A percentile compares a stretch with the other conserved stretches of the same genome.
phyloP scores from a whole-genome alignment of 768 basidiomycete genomes.

The Hortiboletus campestris region DNA sequence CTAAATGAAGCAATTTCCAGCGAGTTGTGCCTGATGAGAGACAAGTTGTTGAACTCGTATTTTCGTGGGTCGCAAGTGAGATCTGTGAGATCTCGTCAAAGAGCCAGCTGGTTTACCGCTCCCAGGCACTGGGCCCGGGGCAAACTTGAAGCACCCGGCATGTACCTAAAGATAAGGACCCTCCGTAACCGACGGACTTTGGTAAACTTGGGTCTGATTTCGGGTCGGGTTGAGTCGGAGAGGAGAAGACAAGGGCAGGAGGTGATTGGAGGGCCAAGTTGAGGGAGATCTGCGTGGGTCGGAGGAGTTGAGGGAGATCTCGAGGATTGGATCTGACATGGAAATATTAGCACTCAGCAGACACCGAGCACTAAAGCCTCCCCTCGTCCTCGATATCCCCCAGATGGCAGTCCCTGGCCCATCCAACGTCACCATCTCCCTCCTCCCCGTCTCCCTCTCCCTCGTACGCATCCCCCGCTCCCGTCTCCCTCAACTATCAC shows the following conservation, averaged over 20 bases:
- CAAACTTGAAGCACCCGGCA: background rate
- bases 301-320: too few species aligned
- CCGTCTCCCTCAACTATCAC: constrained; percentile 56
- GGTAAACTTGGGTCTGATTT: background rate
- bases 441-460: constrained; percentile 68
- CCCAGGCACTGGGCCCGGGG: too few species aligned
- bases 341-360: constrained; percentile 13
- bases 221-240: background rate
- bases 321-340: constrained; percentile 8
- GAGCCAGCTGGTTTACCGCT: too few species aligned
- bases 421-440: constrained; percentile 56
- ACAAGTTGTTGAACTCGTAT: too few species aligned
- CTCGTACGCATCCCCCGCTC: constrained; percentile 74
- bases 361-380: background rate
- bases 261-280: background rate
- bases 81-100: too few species aligned
- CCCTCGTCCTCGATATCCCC: constrained; percentile 4
- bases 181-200: too few species aligned
- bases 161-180: constrained; percentile 3
- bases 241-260: too few species aligned
- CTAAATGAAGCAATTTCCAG: too few species aligned
- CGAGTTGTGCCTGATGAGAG: too few species aligned
- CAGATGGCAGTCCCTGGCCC: constrained; percentile 24
- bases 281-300: background rate
- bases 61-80: too few species aligned